A percentile compares a stretch with the other conserved stretches of the same genome.
Evolutionary conservation across 768 basidiomycete species (phyloP).

Genomic region (Amanita exitialis): DNA sequence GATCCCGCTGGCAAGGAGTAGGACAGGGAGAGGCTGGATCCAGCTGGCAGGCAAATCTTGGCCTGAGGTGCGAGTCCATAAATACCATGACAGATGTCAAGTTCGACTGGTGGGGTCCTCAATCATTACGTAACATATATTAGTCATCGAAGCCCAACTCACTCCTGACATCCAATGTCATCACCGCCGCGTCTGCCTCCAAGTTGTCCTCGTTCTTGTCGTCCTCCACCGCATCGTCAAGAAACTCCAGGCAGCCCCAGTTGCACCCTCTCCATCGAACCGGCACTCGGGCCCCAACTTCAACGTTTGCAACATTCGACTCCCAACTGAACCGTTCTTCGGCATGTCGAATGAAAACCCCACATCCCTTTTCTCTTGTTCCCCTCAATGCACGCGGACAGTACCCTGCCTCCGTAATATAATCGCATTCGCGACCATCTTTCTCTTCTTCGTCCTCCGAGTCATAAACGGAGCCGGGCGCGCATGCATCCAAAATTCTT

Average conservation of each 20-base stretch:
- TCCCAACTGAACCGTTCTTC: conserved; percentile 67
- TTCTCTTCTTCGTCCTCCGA: conserved; percentile 11
- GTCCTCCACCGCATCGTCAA: conserved; percentile 17
- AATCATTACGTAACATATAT: neutral
- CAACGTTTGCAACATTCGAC: conserved; percentile 34
- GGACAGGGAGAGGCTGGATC: neutral
- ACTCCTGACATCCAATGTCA: neutral
- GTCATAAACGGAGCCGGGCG: conserved; percentile 25
- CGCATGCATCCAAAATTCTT: conserved; percentile 23
- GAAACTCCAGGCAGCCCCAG: conserved; percentile 51
- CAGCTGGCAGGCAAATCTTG: neutral
- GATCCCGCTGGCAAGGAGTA: neutral
- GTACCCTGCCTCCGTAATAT: conserved; percentile 27
- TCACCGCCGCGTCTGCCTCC: conserved; percentile 10
- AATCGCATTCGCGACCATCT: conserved; percentile 12
- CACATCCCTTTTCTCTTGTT: conserved; percentile 5
- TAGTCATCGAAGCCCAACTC: conserved; percentile 3
- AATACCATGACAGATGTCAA: neutral
- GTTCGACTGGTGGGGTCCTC: conserved; percentile 5
- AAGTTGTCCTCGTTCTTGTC: neutral
- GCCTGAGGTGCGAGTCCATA: neutral
- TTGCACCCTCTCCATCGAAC: conserved; percentile 62
- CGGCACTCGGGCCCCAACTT: conserved; percentile 46
- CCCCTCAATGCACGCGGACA: conserved; percentile 40
- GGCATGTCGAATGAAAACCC: conserved; percentile 43